A percentile compares a stretch with the other conserved stretches of the same genome.
These are phyloP conservation scores for Pichia nanzhaoensis DNA, from an alignment of 805 yeast genomes.

Conservation along the genomic window DNA sequence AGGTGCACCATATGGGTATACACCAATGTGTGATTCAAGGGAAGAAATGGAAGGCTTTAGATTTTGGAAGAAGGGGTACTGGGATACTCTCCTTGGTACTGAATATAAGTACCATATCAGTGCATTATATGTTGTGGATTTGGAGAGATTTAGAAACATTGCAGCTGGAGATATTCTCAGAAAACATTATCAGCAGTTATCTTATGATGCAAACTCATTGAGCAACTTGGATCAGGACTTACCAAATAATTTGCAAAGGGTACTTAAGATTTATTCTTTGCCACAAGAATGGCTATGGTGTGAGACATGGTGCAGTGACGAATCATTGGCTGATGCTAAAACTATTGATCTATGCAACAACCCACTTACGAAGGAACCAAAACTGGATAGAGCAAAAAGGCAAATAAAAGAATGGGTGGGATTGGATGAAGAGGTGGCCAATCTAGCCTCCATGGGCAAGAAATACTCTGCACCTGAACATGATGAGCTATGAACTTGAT, in stretches of 20 bases:
- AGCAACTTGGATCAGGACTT: slow-evolving; percentile 87
- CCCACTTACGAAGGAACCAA: slow-evolving; percentile 75
- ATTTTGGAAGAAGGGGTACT: slow-evolving; percentile 92
- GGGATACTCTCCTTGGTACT: slow-evolving; percentile 58
- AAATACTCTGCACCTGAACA: background rate
- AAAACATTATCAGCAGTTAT: slow-evolving; percentile 74
- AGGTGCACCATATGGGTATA: slow-evolving; percentile 81
- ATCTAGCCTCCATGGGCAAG: slow-evolving; percentile 13
- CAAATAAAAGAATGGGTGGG: slow-evolving; percentile 72
- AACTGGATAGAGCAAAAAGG: slow-evolving; percentile 66
- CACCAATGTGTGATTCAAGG: slow-evolving; percentile 82
- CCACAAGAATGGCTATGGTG: slow-evolving; percentile 91
- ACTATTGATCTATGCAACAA: slow-evolving; percentile 82
- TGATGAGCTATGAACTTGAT: slow-evolving; percentile 5
- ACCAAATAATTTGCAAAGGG: slow-evolving; percentile 76
- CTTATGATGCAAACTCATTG: slow-evolving; percentile 73
- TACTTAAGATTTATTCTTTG: slow-evolving; percentile 61
- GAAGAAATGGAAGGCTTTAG: slow-evolving; percentile 75
- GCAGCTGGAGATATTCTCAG: slow-evolving; percentile 78
- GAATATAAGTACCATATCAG: slow-evolving; percentile 70
- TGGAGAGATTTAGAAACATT: slow-evolving; percentile 53
- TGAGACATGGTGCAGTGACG: slow-evolving; percentile 85
- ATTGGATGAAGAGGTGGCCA: slow-evolving; percentile 51
- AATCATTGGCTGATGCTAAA: slow-evolving; percentile 52
- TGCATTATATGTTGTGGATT: slow-evolving; percentile 78